phyloP scores from a whole-genome alignment of 768 basidiomycete genomes.

The Steccherinum ochraceum region DNA sequence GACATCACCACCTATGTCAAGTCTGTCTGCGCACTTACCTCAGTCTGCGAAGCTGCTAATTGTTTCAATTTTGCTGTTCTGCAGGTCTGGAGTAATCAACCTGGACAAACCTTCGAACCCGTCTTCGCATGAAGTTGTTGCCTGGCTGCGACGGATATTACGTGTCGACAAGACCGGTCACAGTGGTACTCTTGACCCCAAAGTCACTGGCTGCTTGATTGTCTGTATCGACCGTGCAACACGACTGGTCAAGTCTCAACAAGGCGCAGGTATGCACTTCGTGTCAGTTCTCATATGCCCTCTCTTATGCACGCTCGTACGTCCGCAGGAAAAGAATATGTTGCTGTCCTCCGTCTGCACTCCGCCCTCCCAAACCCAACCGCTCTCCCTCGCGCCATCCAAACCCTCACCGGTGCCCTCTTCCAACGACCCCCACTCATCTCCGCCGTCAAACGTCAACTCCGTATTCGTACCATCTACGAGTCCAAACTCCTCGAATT shows the following conservation, averaged over 20 bases:
- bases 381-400: constrained; percentile 85
- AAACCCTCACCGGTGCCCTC: constrained; percentile 95
- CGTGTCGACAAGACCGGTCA: constrained; percentile 98
- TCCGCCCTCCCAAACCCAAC: constrained; percentile 74
- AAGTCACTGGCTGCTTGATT: constrained; percentile 97
- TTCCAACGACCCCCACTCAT: constrained; percentile 99
- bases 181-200: constrained; percentile 97
- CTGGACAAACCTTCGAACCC: constrained; percentile 99
- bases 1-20: constrained; percentile 91
- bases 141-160: constrained; percentile 95
- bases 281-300: neutral
- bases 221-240: constrained; percentile 99
- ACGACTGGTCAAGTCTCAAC: constrained; percentile 95
- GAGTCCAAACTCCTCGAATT: constrained; percentile 94
- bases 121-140: constrained; percentile 98
- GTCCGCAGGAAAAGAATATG: constrained; percentile 99
- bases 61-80: neutral
- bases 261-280: constrained; percentile 75
- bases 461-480: constrained; percentile 95
- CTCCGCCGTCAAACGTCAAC: constrained; percentile 96
- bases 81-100: constrained; percentile 97
- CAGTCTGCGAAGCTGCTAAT: constrained; percentile 11
- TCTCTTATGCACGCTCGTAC: no score
- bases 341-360: constrained; percentile 93
- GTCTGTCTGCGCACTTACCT: constrained; percentile 49